Conservation (phyloP, 805 yeast genomes). For the Sugiyamaella boreocaroliniensis region DNA sequence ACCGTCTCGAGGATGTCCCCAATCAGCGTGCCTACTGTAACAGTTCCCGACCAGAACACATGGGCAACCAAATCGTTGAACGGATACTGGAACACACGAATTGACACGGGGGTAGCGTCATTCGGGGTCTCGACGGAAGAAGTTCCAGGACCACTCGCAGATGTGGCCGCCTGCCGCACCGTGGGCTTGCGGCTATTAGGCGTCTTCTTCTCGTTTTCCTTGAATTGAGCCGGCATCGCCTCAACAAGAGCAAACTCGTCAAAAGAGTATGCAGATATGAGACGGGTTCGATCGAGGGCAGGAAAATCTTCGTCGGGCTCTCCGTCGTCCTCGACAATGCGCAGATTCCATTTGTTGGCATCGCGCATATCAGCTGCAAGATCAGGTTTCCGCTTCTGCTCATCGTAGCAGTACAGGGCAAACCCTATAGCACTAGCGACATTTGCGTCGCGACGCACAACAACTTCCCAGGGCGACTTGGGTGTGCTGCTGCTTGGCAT, state of each 20-base stretch:
- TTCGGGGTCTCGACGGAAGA: slow-evolving; percentile 3
- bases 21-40: slow-evolving; percentile 18
- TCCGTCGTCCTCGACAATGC: slow-evolving; percentile 88
- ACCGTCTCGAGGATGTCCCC: slow-evolving; percentile 25
- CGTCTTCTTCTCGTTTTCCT: slow-evolving; percentile 28
- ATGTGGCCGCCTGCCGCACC: not conserved
- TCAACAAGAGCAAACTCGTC: slow-evolving; percentile 74
- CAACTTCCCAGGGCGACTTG: slow-evolving; percentile 27
- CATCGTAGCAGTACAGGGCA: slow-evolving; percentile 35
- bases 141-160: not conserved
- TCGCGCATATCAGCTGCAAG: slow-evolving; percentile 32
- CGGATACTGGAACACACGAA: slow-evolving; percentile 28
- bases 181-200: slow-evolving; percentile 25
- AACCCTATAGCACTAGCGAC: slow-evolving; percentile 55
- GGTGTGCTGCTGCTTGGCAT: slow-evolving; percentile 30
- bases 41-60: slow-evolving; percentile 24
- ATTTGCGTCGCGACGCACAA: slow-evolving; percentile 33
- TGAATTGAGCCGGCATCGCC: slow-evolving; percentile 37
- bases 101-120: slow-evolving; percentile 9
- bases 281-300: slow-evolving; percentile 62
- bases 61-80: slow-evolving; percentile 27
- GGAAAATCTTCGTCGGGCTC: slow-evolving; percentile 89
- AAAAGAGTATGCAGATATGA: slow-evolving; percentile 64
- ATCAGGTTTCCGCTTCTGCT: slow-evolving; percentile 23
- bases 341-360: slow-evolving; percentile 69